Percentiles rank a stretch among this genome's conserved stretches.
phyloP scores from a whole-genome alignment of 1,284 basidiomycete species.

The Wallemia mellicola region DNA sequence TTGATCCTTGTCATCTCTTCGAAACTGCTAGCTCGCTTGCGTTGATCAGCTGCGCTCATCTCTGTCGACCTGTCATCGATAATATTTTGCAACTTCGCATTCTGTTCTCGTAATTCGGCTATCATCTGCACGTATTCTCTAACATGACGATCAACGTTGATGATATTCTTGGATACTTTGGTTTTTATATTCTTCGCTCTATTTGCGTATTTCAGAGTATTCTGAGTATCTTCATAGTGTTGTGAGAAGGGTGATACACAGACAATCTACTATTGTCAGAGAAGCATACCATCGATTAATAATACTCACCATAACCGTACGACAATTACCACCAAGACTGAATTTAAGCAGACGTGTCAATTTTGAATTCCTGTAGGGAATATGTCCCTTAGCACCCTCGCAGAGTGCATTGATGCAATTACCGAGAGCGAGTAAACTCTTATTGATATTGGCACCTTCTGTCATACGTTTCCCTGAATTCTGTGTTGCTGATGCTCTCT shows the following conservation, averaged over 20 bases:
- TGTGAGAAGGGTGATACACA: conserved; percentile 75
- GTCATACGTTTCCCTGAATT: conserved; percentile 96
- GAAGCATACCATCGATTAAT: neutral
- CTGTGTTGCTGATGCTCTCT: conserved; percentile 68
- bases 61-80: conserved; percentile 32
- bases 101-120: conserved; percentile 50
- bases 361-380: conserved; percentile 88
- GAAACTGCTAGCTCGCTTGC: conserved; percentile 34
- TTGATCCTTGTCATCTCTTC: conserved; percentile 37
- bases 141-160: conserved; percentile 73
- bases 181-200: conserved; percentile 91
- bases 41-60: conserved; percentile 30
- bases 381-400: conserved; percentile 29
- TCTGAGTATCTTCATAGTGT: conserved; percentile 91
- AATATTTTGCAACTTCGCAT: conserved; percentile 57
- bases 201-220: conserved; percentile 82
- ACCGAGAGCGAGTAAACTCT: conserved; percentile 72
- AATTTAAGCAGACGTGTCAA: conserved; percentile 84
- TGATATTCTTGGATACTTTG: conserved; percentile 60
- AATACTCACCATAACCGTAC: conserved; percentile 45
- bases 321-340: conserved; percentile 85
- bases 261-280: conserved; percentile 27
- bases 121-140: conserved; percentile 83
- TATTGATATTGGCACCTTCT: conserved; percentile 92
- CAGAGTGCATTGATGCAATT: conserved; percentile 93